Evolutionary conservation across 371 early-diverging fungal genomes (phyloP).

Genomic region (Mucor velutinosus): DNA sequence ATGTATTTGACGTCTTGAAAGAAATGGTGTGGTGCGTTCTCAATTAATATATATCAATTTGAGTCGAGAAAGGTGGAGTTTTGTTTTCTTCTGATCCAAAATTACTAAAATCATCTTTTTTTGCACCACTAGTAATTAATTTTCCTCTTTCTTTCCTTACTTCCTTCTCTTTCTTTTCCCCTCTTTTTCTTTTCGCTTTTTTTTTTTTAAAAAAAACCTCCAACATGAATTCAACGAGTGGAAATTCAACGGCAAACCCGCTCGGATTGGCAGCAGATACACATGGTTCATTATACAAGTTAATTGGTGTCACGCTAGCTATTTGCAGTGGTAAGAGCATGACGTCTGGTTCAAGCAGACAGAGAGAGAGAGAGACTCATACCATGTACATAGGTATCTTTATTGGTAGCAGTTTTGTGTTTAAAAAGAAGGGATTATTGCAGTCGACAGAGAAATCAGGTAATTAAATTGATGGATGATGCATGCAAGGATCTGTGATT

Average conservation of each 20-base stretch:
- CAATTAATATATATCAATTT: not conserved
- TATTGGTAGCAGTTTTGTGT: conserved; percentile 89
- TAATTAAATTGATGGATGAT: conserved; percentile 12
- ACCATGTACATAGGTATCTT: conserved; percentile 61
- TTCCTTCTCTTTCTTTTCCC: not conserved
- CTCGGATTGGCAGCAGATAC: conserved; percentile 12
- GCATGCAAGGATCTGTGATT: not conserved
- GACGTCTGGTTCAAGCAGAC: not conserved
- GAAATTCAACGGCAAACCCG: conserved; percentile 10
- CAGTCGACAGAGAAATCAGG: conserved; percentile 67
- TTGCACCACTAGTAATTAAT: not conserved
- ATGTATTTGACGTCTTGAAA: not conserved
- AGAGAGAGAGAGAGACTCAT: not conserved
- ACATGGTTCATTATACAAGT: conserved; percentile 60
- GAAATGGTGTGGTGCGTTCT: not conserved
- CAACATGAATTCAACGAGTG: conserved; percentile 6
- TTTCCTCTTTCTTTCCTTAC: not conserved
- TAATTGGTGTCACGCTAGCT: conserved; percentile 88
- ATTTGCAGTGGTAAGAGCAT: conserved; percentile 58
- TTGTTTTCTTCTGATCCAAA: not conserved
- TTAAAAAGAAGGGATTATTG: conserved; percentile 92
- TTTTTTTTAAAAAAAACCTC: not conserved
- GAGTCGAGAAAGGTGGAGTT: not conserved
- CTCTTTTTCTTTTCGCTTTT: too few relatives aligned
- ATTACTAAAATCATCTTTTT: not conserved